Base-by-base conservation (phyloP, 1,284 basidiomycete genomes). In the Paramarasmius palmivorus region DNA sequence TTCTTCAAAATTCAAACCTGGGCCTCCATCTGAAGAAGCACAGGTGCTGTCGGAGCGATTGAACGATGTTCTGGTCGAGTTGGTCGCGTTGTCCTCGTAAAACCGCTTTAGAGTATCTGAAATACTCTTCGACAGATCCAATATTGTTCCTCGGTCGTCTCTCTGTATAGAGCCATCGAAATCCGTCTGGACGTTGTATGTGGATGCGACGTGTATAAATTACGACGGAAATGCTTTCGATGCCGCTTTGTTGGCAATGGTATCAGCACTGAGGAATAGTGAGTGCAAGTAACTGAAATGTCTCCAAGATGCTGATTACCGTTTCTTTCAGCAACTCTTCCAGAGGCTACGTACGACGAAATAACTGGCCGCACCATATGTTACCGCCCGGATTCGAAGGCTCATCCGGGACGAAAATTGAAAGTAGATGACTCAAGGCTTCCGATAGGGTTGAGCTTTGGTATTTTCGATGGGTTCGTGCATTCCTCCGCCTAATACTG, bases 201-300 rank as follows among this genome's bases (percentile, higher is more conserved):
- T 98, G 59, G 96, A 99, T 60, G 84, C 93, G 26, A 92, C 90
- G 4, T 98, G 95, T 70, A 90, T 99, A 63, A 98, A 96, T 72
- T 96, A 95, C 63, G 95, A 99, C 68, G 96, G 96, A 8, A 98
- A 98, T 65, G 90, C 83, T 1, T 92, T 97, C 59, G 96, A 99
- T 59, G 93, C 95, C 0, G 82, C 92, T 0, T 76, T 98, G 2
- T 68, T 98, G 14, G 93, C 94, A 0, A 90, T 95, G 74, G 83
- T 94, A 46, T 86, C 89, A 12, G 95, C 96, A 3, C 73, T 99
- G 45, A 79, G 78, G 67, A 90, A 94, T 61, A 89, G 94, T 95
- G 58, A 54, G 90, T 45, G 10, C 45, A n/a, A 49, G 49, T 35
- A 29, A 39, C 17, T 34, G 20, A 19, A n/a, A 20, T 20, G 17